Base-by-base conservation (phyloP, 345 rosid genomes). In the Camelina laxa region DNA sequence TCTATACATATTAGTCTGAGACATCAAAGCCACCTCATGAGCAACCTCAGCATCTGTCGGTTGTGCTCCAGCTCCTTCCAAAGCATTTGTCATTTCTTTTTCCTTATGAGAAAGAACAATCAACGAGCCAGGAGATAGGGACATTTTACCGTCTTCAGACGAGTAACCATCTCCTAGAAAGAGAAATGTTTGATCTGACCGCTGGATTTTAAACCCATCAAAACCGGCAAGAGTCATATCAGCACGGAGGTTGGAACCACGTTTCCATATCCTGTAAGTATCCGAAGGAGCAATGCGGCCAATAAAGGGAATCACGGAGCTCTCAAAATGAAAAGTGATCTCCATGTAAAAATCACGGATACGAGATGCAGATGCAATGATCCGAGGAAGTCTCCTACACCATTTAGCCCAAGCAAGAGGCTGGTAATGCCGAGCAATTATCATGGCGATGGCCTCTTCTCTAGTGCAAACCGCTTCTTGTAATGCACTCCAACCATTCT, bases 401-500 rank as follows among this genome's bases (percentile, higher is more conserved):
- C 99, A 96, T 87, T 92, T 96, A 27, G 89, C 97, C 99, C 99
- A 96, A 48, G 99, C 99, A 65, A 92, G 90, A 19, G 98, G 99
- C 85, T 92, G 98, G 65, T 92, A 96, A 79, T 91, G 96, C 65
- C 93, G 76, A 7, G 96, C 96, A 69, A 96, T 91, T 30, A 89
- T 87, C 94, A 92, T 82, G 33, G 99, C 96, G 9, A 96, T 92
- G 0, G 89, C 80, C 74, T 96, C 99, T 81, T 96, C 99, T 66
- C 96, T 85, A 21, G 93, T 88, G 80, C 99, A 96, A n/a, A 96
- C 97, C 0, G 99, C 98, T 86, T 95, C 99, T 77, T 95, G 97
- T 60, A 95, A 84, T 13, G 97, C 99, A 73, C 97, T 95, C 99
- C 99, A 96, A 39, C 99, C 99, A 75, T 92, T 87, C 82, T 96